Evolutionary conservation across 768 basidiomycete species (phyloP).

Genomic region (Lactarius hatsudake): DNA sequence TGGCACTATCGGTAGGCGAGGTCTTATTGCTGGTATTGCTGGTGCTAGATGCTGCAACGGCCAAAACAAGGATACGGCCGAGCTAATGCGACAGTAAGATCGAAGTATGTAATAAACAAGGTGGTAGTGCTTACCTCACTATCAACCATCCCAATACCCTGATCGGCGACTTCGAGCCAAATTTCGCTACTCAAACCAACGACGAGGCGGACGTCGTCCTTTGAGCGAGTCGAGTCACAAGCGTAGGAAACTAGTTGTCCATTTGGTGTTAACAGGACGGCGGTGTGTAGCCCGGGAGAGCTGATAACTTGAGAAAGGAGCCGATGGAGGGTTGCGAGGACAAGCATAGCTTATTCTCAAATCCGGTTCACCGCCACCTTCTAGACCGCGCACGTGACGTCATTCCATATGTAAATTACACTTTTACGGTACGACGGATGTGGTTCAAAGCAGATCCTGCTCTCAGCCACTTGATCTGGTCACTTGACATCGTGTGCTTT

Average conservation of each 20-base stretch:
- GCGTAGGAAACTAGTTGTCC: slow-evolving; percentile 72
- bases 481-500: slow-evolving; percentile 85
- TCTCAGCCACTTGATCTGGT: slow-evolving; percentile 87
- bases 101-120: background rate
- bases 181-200: slow-evolving; percentile 72
- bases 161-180: slow-evolving; percentile 71
- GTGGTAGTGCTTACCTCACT: slow-evolving; percentile 56
- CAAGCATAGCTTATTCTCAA: slow-evolving; percentile 50
- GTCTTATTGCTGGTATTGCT: slow-evolving; percentile 25
- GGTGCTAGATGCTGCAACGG: slow-evolving; percentile 5
- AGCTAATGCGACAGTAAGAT: slow-evolving; percentile 42
- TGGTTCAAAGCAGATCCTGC: slow-evolving; percentile 89
- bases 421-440: slow-evolving; percentile 55
- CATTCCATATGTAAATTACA: background rate
- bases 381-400: background rate
- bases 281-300: slow-evolving; percentile 64
- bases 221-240: slow-evolving; percentile 51
- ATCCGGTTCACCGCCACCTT: background rate
- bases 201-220: slow-evolving; percentile 71
- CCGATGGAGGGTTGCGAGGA: slow-evolving; percentile 63
- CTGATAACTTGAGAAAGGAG: slow-evolving; percentile 62
- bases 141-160: slow-evolving; percentile 69
- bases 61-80: slow-evolving; percentile 66
- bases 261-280: slow-evolving; percentile 65
- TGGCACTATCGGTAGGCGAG: slow-evolving; percentile 25